phyloP scores from a whole-genome alignment of 2,329 filamentous ascomycete genomes.

The Diplodia scrobiculata region DNA sequence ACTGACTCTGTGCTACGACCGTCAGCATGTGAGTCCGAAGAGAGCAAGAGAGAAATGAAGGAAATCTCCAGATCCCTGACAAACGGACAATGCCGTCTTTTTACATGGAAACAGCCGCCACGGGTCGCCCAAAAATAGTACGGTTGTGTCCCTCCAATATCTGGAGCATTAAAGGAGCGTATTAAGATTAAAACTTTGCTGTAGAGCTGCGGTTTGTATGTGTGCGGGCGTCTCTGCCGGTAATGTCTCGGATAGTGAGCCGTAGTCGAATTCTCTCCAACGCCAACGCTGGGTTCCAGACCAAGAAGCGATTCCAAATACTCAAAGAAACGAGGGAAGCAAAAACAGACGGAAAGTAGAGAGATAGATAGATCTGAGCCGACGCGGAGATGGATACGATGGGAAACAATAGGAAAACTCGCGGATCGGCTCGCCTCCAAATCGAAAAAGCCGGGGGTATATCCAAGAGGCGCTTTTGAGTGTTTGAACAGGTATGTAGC shows the following conservation, averaged over 20 bases:
- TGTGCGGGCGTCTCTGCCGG: constrained; percentile 21
- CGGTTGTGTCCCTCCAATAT: constrained; percentile 13
- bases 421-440: constrained; percentile 29
- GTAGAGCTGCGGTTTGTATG: constrained; percentile 24
- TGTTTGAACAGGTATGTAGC: constrained; percentile 28
- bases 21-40: constrained; percentile 15
- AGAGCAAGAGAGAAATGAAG: constrained; percentile 9
- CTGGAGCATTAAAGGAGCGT: constrained; percentile 23
- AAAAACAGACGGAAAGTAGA: constrained; percentile 13
- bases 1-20: constrained; percentile 17
- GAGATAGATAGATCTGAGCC: constrained; percentile 9
- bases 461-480: constrained; percentile 29
- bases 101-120: constrained; percentile 6
- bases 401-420: constrained; percentile 21
- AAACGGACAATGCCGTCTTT: constrained; percentile 7
- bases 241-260: constrained; percentile 24
- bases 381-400: constrained; percentile 10
- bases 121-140: constrained; percentile 25
- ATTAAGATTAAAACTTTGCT: constrained; percentile 26
- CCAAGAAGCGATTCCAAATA: constrained; percentile 23
- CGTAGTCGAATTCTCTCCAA: constrained; percentile 26
- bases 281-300: constrained; percentile 23
- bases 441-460: constrained; percentile 28
- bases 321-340: constrained; percentile 9
- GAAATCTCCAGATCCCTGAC: constrained; percentile 9